These are phyloP conservation scores for Colletotrichum camelliae DNA, from an alignment of 2,329 filamentous ascomycete genomes.

Conservation along the genomic window DNA sequence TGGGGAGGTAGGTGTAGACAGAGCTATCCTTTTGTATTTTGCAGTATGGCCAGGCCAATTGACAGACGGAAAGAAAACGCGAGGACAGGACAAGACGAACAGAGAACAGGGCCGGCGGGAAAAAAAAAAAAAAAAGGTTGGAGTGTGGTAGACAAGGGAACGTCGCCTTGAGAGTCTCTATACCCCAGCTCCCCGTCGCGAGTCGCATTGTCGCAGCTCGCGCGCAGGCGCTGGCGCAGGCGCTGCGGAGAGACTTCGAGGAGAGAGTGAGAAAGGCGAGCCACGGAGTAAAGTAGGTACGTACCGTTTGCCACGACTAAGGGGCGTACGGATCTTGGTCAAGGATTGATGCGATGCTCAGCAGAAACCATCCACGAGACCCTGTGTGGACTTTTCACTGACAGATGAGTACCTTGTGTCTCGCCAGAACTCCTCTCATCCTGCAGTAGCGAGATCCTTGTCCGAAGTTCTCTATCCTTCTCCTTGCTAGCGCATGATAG, in stretches of 20 bases:
- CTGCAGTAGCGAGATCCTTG: neutral
- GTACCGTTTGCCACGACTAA: neutral
- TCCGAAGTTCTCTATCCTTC: neutral
- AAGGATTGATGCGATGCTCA: neutral
- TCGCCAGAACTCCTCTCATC: neutral
- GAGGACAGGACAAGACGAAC: conserved; percentile 3
- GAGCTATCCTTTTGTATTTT: conserved; percentile 19
- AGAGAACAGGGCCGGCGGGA: conserved; percentile 15
- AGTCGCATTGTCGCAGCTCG: neutral
- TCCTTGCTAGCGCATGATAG: neutral
- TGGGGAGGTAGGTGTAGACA: neutral
- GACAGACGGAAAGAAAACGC: conserved; percentile 21
- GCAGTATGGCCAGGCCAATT: conserved; percentile 3
- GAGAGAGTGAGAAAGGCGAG: neutral
- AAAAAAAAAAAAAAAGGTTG: conserved; percentile 9
- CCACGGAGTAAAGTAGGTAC: neutral
- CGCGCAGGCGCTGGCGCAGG: neutral
- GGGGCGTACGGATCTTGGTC: neutral
- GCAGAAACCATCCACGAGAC: neutral
- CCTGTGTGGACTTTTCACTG: neutral
- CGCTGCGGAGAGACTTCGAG: neutral
- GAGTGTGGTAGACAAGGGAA: conserved; percentile 24
- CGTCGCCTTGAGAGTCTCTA: conserved; percentile 6
- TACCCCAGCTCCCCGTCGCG: neutral
- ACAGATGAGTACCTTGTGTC: neutral